Evolutionary conservation across 768 basidiomycete species (phyloP).

Genomic region (Imleria badia): DNA sequence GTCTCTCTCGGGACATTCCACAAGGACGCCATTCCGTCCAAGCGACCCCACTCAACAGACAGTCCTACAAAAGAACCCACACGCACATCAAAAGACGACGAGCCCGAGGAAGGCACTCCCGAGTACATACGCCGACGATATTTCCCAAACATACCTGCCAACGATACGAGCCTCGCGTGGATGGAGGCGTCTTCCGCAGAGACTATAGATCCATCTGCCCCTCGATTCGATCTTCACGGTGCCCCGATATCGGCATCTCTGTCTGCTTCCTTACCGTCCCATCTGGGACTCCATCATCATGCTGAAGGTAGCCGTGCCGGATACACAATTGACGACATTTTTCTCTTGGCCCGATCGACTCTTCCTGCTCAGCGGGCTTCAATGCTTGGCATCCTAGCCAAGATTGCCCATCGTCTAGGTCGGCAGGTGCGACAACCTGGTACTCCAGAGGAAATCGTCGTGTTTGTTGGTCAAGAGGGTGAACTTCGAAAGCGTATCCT

Average conservation of each 20-base stretch:
- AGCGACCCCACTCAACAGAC: conserved; percentile 2
- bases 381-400: conserved; percentile 73
- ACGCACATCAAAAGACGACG: conserved; percentile 5
- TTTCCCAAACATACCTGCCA: conserved; percentile 68
- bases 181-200: conserved; percentile 40
- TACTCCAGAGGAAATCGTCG: background rate
- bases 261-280: conserved; percentile 65
- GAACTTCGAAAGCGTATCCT: conserved; percentile 61
- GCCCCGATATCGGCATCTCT: conserved; percentile 57
- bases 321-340: conserved; percentile 85
- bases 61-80: background rate
- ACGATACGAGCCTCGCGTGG: conserved; percentile 82
- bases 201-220: conserved; percentile 25
- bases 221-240: conserved; percentile 79
- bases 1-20: conserved; percentile 43
- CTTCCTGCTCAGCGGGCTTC: conserved; percentile 80
- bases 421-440: conserved; percentile 10
- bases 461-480: conserved; percentile 33
- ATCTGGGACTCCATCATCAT: conserved; percentile 90
- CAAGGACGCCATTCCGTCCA: conserved; percentile 11
- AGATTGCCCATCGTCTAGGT: conserved; percentile 45
- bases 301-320: conserved; percentile 75
- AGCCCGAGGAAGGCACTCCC: conserved; percentile 69
- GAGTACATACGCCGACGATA: conserved; percentile 82
- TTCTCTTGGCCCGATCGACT: conserved; percentile 75